Base-by-base conservation (phyloP, 2,329 filamentous ascomycete genomes). In the Exophiala sp. region DNA sequence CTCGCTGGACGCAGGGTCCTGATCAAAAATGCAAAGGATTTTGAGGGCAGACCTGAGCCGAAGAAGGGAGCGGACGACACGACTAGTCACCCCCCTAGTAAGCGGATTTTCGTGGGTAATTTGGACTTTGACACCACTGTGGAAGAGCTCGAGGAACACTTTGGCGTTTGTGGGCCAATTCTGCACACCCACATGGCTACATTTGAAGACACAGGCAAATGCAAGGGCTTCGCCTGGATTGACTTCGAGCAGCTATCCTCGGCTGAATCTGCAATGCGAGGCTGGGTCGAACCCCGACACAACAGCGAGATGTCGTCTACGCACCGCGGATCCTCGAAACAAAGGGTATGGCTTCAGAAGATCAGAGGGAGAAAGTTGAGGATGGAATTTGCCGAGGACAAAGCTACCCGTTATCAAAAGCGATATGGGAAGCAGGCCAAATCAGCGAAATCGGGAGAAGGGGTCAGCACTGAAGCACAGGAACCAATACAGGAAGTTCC, bases 211-310 rank as follows among this genome's bases (percentile, higher is more conserved):
- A 85, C 85, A 16, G 93, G 93, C 37, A 98, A 97, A 72, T 98
- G 93, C 74, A 97, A 97, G 72, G 94, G 93, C 14, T 98, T 85
- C 70, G 93, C 85, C 4, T 98, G 93, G 90, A 82, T 98, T 54
- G 87, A 87, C 55, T 98, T 97, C 69, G 83, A 84, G 64, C 82
- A 89, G 43, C 65, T 90, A 9, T 82, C 86, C 49, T 79, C 85
- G 0, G 88, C 88, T 0, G 80, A 83, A 43, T 78, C 78, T 62
- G 87, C 86, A 2, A 88, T 95, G 58, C 83, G 82, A 65, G 91
- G 91, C 1, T 96, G 86, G 62, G 77, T 88, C 53, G 81, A 82
- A 70, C 77, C 89, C 27, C 49, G 68, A 67, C 19, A 68, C 68
- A 43, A 77, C 78, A 64, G 70, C 69, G 48, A 70, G 70, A 52